Conservation (phyloP, 805 yeast genomes). For the Cephaloascus albidus region DNA sequence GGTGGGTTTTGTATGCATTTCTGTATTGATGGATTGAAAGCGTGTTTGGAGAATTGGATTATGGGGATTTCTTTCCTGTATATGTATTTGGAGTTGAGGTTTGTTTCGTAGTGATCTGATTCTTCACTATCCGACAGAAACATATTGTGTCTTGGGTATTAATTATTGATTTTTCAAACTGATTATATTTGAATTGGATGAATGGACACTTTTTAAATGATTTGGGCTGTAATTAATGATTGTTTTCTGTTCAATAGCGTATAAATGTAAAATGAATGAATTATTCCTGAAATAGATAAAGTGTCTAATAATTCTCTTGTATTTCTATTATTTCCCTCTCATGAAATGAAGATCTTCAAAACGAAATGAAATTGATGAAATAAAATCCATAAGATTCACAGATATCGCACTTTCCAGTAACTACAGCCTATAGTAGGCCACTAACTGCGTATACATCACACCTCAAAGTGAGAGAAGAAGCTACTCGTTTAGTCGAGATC, state of each 20-base stretch:
- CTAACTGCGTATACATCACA: too few relatives aligned
- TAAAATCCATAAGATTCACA: too few relatives aligned
- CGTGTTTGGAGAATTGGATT: background rate
- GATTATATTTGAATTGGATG: too few relatives aligned
- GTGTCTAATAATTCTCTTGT: background rate
- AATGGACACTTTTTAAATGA: background rate
- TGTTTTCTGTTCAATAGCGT: background rate
- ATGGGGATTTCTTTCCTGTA: background rate
- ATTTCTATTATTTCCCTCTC: too few relatives aligned
- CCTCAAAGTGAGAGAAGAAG: too few relatives aligned
- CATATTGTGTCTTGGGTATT: background rate
- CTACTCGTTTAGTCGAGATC: too few relatives aligned
- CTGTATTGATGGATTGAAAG: background rate
- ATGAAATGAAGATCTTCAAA: too few relatives aligned
- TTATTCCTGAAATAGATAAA: background rate
- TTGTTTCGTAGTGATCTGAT: background rate
- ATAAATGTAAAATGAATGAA: background rate
- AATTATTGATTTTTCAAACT: too few relatives aligned
- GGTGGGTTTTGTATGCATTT: too few relatives aligned
- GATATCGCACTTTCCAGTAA: too few relatives aligned
- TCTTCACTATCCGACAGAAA: background rate
- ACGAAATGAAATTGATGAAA: too few relatives aligned
- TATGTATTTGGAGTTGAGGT: background rate
- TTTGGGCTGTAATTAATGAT: background rate
- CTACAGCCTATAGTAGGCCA: too few relatives aligned